These are phyloP conservation scores for Phoma sp. DNA, from an alignment of 2,329 filamentous ascomycete species.

Conservation along the genomic window DNA sequence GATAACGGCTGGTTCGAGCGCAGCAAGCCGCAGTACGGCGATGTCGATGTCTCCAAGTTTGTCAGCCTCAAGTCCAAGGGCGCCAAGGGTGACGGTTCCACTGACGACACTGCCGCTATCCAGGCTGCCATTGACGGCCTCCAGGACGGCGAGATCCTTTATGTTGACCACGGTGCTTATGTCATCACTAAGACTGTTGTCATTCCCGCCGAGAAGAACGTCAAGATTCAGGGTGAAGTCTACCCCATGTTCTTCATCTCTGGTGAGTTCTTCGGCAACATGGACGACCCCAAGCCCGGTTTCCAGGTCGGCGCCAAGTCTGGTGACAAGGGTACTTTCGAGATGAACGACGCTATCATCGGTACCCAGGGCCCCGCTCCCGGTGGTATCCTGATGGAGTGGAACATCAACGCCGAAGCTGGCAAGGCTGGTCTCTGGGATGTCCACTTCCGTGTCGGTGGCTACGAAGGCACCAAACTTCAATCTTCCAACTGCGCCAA, in stretches of 20 bases:
- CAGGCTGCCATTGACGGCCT: slow-evolving; percentile 77
- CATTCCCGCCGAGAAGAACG: slow-evolving; percentile 67
- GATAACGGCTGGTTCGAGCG: slow-evolving; percentile 77
- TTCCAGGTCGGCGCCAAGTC: slow-evolving; percentile 77
- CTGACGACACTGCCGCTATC: slow-evolving; percentile 86
- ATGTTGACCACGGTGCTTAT: slow-evolving; percentile 70
- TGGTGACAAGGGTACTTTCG: slow-evolving; percentile 79
- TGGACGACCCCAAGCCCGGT: slow-evolving; percentile 78
- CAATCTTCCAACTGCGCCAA: slow-evolving; percentile 82
- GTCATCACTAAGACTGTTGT: slow-evolving; percentile 65
- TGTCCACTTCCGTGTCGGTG: slow-evolving; percentile 92
- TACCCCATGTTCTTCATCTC: slow-evolving; percentile 89
- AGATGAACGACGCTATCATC: slow-evolving; percentile 88
- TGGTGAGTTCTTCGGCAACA: slow-evolving; percentile 75
- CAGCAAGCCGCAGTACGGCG: slow-evolving; percentile 87
- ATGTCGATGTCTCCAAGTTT: slow-evolving; percentile 70
- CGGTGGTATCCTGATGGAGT: slow-evolving; percentile 89
- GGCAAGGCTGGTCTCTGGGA: slow-evolving; percentile 89
- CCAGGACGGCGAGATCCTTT: slow-evolving; percentile 65
- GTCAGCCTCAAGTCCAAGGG: slow-evolving; percentile 82
- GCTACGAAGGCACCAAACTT: slow-evolving; percentile 80
- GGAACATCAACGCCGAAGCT: slow-evolving; percentile 75
- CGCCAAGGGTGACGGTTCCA: slow-evolving; percentile 83
- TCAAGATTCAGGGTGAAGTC: slow-evolving; percentile 89
- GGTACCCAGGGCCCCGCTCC: slow-evolving; percentile 82